Base-by-base conservation (phyloP, 192 early-diverging fungal species). In the Pilaira anomala region DNA sequence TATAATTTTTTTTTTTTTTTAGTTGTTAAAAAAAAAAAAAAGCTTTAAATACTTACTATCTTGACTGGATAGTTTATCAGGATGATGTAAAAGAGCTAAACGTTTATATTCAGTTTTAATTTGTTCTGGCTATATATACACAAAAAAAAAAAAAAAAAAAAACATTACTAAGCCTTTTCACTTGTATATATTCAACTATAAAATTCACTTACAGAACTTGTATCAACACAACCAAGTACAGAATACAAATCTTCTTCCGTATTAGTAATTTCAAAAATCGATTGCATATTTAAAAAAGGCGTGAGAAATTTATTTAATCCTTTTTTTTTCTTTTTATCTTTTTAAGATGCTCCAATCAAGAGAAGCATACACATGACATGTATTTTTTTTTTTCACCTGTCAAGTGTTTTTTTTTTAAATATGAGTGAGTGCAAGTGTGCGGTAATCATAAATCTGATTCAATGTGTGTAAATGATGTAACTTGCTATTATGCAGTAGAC, bases 41-140 rank as follows among this genome's bases (percentile, higher is more conserved):
- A 2, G 30, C 33, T 45, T 8, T 9, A 18, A 3, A 12, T 19
- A 22, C 16, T 56, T 22, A 19, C 49, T 39, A 36, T 55, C 48
- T 36, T 62, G 39, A 29, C 19, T 21, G 9, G 66, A 22, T 14
- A 48, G 16, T 48, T 72, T 72, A 40, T 72, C 70, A 26, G 70
- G 70, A 49, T 72, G 70, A 49, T 66, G 59, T 7, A 54, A 44
- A 7, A 72, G 39, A 11, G 60, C 70, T 7, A 72, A 60, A 24
- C 60, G 42, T 33, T 50, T 60, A 39, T 72, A 72, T 60, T 72
- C 70, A 30, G 64, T 41, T 46, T 52, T 53, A 30, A 72, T 72
- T 50, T 72, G 64, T 12, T 66, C 64, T 11, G 42, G 8, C 69
- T 72, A 62, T 26, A 48, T 21, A 14, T n/a, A 3, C n/a, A n/a